Evolutionary conservation across 257 asterid species (phyloP).

Genomic region (Agastache rugosa): DNA sequence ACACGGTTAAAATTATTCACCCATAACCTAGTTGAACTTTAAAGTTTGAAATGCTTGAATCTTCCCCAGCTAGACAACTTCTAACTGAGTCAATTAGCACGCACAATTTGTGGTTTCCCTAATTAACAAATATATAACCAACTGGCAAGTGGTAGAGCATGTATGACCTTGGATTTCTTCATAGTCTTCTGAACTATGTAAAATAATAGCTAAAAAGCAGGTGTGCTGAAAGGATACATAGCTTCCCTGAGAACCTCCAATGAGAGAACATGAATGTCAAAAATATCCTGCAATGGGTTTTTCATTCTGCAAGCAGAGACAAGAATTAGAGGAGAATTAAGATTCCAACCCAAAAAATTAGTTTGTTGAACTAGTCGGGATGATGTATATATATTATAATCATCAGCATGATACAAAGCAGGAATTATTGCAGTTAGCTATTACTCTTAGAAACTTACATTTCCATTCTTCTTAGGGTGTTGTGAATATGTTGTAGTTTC

Average conservation of each 20-base stretch:
- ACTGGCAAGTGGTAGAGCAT: constrained; percentile 31
- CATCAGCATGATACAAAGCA: constrained; percentile 16
- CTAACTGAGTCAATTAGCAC: constrained; percentile 28
- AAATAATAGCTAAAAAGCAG: constrained; percentile 30
- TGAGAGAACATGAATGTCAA: constrained; percentile 85
- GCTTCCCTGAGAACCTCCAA: constrained; percentile 96
- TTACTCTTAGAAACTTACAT: neutral
- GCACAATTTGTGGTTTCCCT: constrained; percentile 28
- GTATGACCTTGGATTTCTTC: constrained; percentile 32
- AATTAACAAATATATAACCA: constrained; percentile 22
- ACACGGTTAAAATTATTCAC: constrained; percentile 9
- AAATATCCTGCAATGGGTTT: constrained; percentile 56
- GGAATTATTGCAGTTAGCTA: constrained; percentile 6
- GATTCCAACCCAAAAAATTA: constrained; percentile 15
- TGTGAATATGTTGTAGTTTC: neutral
- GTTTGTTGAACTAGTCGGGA: constrained; percentile 9
- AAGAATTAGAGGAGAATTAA: constrained; percentile 30
- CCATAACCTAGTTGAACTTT: constrained; percentile 20
- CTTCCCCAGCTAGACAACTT: constrained; percentile 20
- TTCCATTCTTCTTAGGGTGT: constrained; percentile 14
- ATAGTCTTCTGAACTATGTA: constrained; percentile 33
- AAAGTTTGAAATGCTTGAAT: constrained; percentile 29
- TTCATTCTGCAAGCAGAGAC: constrained; percentile 57
- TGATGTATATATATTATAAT: constrained; percentile 6
- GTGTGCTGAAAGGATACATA: constrained; percentile 80